Evolutionary conservation across 306 rosid species (phyloP).

Genomic region (Medicago lupulina): DNA sequence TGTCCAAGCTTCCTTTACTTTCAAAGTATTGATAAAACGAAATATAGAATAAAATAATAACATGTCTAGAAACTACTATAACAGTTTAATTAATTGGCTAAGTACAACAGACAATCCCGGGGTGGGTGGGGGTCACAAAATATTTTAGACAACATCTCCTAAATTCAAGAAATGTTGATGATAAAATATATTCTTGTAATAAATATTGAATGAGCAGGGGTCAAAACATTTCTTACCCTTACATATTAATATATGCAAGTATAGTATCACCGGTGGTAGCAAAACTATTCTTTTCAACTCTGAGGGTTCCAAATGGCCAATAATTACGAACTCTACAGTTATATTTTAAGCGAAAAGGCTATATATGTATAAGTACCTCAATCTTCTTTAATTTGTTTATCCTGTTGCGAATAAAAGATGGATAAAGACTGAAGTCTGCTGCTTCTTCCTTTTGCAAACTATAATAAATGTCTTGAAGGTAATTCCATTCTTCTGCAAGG

Average conservation of each 20-base stretch:
- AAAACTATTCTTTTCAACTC: not conserved
- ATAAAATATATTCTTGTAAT: not conserved
- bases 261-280: not conserved
- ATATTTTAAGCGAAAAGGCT: not conserved
- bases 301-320: not conserved
- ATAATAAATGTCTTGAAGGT: conserved; percentile 68
- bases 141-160: conserved; percentile 14
- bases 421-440: conserved; percentile 54
- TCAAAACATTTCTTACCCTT: conserved; percentile 6
- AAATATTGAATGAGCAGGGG: not conserved
- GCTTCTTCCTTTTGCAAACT: conserved; percentile 49
- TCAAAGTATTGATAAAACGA: not conserved
- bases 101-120: not conserved
- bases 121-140: not conserved
- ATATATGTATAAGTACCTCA: conserved; percentile 23
- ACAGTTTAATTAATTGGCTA: conserved; percentile 11
- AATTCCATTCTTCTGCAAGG: conserved; percentile 70
- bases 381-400: not conserved
- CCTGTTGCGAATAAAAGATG: conserved; percentile 61
- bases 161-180: conserved; percentile 4
- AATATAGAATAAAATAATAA: not conserved
- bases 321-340: not conserved
- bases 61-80: not conserved
- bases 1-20: not conserved
- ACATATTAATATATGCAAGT: conserved; percentile 8